Conservation (phyloP, 768 basidiomycete genomes). For the Panus rudis region DNA sequence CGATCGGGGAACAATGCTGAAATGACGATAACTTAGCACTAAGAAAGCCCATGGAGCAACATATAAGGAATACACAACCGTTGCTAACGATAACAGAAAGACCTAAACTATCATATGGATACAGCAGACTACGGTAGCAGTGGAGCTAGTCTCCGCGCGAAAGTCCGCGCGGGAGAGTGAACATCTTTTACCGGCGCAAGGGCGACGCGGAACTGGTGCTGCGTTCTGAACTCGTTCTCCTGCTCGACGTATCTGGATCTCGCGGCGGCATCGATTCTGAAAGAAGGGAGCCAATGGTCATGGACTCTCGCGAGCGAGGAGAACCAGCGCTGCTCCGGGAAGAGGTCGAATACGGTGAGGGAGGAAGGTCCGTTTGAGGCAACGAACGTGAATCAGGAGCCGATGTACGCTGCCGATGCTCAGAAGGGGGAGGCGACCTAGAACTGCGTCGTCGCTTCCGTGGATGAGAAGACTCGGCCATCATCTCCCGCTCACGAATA, state of each 20-base stretch:
- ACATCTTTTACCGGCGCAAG: too few relatives aligned
- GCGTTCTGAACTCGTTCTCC: constrained; percentile 14
- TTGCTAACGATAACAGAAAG: too few relatives aligned
- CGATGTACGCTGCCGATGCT: constrained; percentile 4
- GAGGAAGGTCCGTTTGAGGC: constrained; percentile 42
- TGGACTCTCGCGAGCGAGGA: constrained; percentile 63
- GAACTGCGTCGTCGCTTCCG: constrained; percentile 60
- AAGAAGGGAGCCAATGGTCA: constrained; percentile 75
- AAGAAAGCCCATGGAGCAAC: too few relatives aligned
- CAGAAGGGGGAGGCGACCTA: constrained; percentile 41
- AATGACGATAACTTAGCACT: too few relatives aligned
- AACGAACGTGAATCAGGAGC: constrained; percentile 24
- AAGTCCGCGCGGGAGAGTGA: too few relatives aligned
- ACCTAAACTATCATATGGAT: too few relatives aligned
- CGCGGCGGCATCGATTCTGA: constrained; percentile 21
- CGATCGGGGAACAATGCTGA: too few relatives aligned
- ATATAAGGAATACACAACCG: too few relatives aligned
- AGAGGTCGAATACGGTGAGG: constrained; percentile 70
- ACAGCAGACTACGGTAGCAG: too few relatives aligned
- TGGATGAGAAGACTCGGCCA: constrained; percentile 6
- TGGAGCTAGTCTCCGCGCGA: too few relatives aligned
- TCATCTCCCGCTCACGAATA: neutral
- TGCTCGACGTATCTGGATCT: constrained; percentile 11
- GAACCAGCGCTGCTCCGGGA: constrained; percentile 64
- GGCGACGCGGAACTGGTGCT: constrained; percentile 11